Percentiles rank a stretch among this genome's conserved stretches.
Evolutionary conservation across 2,329 filamentous ascomycete genomes (phyloP).

Genomic region (Cadophora gregata): DNA sequence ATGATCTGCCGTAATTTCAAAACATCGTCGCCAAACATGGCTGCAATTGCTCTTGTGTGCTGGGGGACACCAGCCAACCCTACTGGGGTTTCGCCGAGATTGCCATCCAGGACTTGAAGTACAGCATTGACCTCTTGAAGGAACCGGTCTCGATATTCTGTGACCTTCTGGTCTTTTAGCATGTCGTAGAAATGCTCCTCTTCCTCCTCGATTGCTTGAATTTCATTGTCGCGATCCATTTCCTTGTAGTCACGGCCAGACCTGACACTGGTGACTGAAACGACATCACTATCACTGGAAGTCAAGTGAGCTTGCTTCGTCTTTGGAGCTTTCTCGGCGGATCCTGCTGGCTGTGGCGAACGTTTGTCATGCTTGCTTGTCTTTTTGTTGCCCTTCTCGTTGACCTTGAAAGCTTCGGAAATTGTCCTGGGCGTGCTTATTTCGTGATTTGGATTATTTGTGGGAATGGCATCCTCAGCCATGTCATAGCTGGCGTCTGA

Average conservation of each 20-base stretch:
- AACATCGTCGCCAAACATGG: conserved; percentile 9
- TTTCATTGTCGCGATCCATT: background rate
- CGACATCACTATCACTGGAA: conserved; percentile 15
- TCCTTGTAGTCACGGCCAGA: conserved; percentile 6
- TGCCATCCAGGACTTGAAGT: background rate
- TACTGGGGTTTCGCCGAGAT: background rate
- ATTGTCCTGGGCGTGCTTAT: background rate
- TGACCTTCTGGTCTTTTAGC: background rate
- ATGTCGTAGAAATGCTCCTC: conserved; percentile 17
- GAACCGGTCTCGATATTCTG: background rate
- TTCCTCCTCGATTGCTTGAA: background rate
- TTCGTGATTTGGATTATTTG: background rate
- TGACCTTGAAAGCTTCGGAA: background rate
- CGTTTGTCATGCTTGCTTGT: background rate
- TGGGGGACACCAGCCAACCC: background rate
- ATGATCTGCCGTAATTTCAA: background rate
- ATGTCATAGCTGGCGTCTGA: conserved; percentile 20
- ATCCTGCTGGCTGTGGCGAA: background rate
- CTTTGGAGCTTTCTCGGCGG: background rate
- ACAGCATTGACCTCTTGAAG: background rate
- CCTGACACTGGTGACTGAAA: conserved; percentile 17
- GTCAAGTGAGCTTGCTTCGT: conserved; percentile 1
- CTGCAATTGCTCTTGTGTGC: conserved; percentile 4
- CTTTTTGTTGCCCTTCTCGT: background rate
- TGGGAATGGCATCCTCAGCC: background rate